Percentiles rank a stretch among this genome's conserved stretches.
Evolutionary conservation across 1,139 yeast genomes (phyloP).

Genomic region (Lodderomyces parapsilosis): DNA sequence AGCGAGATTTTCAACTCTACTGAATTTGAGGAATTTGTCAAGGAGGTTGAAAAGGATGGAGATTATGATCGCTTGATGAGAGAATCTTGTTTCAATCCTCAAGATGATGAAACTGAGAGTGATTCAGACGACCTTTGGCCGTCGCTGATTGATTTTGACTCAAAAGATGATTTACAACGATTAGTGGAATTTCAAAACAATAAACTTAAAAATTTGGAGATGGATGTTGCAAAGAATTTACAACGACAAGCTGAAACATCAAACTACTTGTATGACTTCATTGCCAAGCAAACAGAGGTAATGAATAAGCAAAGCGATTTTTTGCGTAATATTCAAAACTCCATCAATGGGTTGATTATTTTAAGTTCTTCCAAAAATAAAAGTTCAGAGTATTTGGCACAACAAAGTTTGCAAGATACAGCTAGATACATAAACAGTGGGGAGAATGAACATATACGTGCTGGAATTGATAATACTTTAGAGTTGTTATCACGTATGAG

Average conservation of each 20-base stretch:
- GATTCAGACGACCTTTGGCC: constrained; percentile 13
- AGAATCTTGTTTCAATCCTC: constrained; percentile 11
- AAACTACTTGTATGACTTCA: constrained; percentile 17
- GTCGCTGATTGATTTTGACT: constrained; percentile 4
- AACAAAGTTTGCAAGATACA: constrained; percentile 21
- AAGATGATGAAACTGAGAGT: constrained; percentile 12
- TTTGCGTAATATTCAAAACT: constrained; percentile 20
- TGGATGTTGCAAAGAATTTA: constrained; percentile 17
- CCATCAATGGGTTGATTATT: constrained; percentile 22
- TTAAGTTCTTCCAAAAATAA: constrained; percentile 18
- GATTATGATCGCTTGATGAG: constrained; percentile 9
- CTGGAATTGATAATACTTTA: constrained; percentile 19
- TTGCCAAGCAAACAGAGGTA: constrained; percentile 21
- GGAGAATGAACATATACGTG: constrained; percentile 16
- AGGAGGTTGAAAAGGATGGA: constrained; percentile 16
- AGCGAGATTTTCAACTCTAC: constrained; percentile 29
- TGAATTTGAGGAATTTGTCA: constrained; percentile 22
- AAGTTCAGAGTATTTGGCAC: constrained; percentile 18
- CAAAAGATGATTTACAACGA: constrained; percentile 12
- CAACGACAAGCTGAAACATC: constrained; percentile 18
- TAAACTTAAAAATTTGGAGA: constrained; percentile 16
- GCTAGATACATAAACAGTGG: constrained; percentile 16
- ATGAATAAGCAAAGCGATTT: constrained; percentile 21
- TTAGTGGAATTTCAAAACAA: constrained; percentile 16
- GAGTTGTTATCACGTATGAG: constrained; percentile 19